A percentile compares a stretch with the other conserved stretches of the same genome.
These are phyloP conservation scores for Brassica cretica DNA, from an alignment of 345 rosid genomes.

Conservation along the genomic window DNA sequence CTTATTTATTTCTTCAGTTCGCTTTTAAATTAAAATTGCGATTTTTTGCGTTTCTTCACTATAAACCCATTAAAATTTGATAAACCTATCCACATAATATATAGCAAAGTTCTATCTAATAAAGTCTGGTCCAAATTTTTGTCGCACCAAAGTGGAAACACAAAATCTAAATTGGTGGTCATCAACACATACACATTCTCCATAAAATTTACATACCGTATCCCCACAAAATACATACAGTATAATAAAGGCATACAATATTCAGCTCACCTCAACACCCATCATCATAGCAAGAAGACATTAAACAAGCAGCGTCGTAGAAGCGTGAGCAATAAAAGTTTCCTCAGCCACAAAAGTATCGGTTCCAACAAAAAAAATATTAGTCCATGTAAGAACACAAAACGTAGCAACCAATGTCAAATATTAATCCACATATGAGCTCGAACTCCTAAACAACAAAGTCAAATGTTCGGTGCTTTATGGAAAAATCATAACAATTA, in stretches of 20 bases:
- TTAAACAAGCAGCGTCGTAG: neutral
- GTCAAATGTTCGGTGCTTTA: neutral
- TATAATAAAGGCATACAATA: neutral
- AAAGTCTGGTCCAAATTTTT: neutral
- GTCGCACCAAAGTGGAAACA: neutral
- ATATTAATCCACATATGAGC: neutral
- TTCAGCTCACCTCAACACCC: neutral
- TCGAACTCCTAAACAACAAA: neutral
- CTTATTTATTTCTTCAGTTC: neutral
- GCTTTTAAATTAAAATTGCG: neutral
- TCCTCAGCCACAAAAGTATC: neutral
- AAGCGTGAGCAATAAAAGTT: neutral
- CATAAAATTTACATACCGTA: neutral
- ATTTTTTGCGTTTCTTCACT: too few species aligned
- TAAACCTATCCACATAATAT: neutral
- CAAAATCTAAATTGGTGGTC: neutral
- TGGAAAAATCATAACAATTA: neutral
- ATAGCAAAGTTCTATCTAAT: neutral
- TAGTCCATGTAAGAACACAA: neutral
- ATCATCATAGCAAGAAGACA: neutral
- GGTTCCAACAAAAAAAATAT: neutral
- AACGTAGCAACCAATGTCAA: neutral
- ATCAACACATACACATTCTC: neutral
- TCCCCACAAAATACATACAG: neutral
- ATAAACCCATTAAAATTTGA: neutral